A percentile compares a stretch with the other conserved stretches of the same genome.
Evolutionary conservation across 2,329 filamentous ascomycete genomes (phyloP).

Genomic region (Malbranchea zuffiana): DNA sequence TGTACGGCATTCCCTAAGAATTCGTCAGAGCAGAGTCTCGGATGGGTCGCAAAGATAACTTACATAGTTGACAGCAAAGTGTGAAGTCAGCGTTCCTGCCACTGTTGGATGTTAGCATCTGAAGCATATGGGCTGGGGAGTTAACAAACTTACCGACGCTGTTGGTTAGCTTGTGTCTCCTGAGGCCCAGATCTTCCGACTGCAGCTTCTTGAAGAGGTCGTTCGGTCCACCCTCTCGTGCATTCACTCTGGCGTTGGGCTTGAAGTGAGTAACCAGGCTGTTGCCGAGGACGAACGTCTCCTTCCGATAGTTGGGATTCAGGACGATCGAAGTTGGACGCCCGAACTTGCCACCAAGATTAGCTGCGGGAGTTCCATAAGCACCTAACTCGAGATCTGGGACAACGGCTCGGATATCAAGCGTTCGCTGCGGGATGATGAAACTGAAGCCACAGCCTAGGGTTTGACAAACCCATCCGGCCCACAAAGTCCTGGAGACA

Average conservation of each 20-base stretch:
- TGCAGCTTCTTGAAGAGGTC: conserved; percentile 48
- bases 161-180: conserved; percentile 29
- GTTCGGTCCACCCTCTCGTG: conserved; percentile 46
- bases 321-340: conserved; percentile 10
- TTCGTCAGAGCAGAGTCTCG: not conserved
- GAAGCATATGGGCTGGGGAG: not conserved
- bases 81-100: conserved; percentile 31
- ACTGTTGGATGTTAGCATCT: conserved; percentile 20
- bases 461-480: conserved; percentile 50
- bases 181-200: conserved; percentile 35
- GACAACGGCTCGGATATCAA: conserved; percentile 27
- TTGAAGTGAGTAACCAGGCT: conserved; percentile 48
- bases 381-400: conserved; percentile 23
- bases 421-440: conserved; percentile 16
- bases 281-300: conserved; percentile 25
- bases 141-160: conserved; percentile 23
- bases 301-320: conserved; percentile 23
- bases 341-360: not conserved
- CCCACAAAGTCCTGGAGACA: conserved; percentile 50
- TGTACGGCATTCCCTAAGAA: conserved; percentile 46
- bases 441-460: conserved; percentile 40
- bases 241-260: conserved; percentile 44
- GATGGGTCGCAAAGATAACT: conserved; percentile 10
- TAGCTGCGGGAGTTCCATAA: conserved; percentile 10
- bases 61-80: conserved; percentile 42